phyloP scores from a whole-genome alignment of 176 grass and related monocot species.

The Calamus simplicifolius region DNA sequence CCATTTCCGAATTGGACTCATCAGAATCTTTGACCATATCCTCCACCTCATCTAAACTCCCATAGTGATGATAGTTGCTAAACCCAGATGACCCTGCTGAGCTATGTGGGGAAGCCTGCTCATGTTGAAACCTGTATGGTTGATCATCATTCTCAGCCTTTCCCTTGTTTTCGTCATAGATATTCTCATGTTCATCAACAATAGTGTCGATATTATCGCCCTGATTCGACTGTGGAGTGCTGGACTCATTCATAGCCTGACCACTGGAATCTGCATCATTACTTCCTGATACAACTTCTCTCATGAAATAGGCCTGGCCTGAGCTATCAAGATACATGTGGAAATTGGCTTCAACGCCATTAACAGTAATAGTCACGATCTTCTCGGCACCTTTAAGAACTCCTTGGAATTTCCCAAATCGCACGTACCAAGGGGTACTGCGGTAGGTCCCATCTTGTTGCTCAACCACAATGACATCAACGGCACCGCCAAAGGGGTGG shows the following conservation, averaged over 20 bases:
- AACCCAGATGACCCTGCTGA: conserved; percentile 16
- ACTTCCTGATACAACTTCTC: conserved; percentile 59
- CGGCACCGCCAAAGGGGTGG: conserved; percentile 89
- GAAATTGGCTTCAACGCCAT: conserved; percentile 71
- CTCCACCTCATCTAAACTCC: conserved; percentile 57
- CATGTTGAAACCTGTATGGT: conserved; percentile 14
- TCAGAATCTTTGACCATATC: conserved; percentile 41
- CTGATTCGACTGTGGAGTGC: conserved; percentile 34
- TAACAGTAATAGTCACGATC: conserved; percentile 81
- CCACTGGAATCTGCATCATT: conserved; percentile 20
- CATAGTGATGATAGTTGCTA: conserved; percentile 47
- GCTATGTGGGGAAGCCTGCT: conserved; percentile 14
- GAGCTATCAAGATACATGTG: conserved; percentile 96
- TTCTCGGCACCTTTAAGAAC: conserved; percentile 92
- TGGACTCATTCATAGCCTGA: conserved; percentile 22
- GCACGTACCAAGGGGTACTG: conserved; percentile 98
- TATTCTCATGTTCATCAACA: conserved; percentile 11
- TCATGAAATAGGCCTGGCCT: conserved; percentile 94
- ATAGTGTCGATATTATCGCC: conserved; percentile 37
- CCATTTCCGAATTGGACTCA: conserved; percentile 66
- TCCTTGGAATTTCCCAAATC: conserved; percentile 97
- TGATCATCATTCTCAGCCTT: conserved; percentile 16
- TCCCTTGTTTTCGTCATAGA: conserved; percentile 18
- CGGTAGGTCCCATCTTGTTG: conserved; percentile 93
- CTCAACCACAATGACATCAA: conserved; percentile 87